These are phyloP conservation scores for Pseudogymnoascus sp. DNA, from an alignment of 2,329 filamentous ascomycete species.

Conservation along the genomic window DNA sequence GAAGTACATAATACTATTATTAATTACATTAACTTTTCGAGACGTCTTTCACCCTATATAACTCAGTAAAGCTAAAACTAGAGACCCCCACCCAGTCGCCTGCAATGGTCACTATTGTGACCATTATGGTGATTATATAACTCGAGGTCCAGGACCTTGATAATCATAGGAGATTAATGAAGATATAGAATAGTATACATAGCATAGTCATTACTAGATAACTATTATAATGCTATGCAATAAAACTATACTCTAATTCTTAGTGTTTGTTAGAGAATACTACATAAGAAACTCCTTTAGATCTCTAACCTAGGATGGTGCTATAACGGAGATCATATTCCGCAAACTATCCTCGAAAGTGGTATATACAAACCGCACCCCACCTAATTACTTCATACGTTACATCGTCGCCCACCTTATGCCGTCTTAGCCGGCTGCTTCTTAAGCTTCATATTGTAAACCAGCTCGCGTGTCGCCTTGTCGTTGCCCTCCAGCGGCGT, in stretches of 20 bases:
- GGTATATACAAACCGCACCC: neutral
- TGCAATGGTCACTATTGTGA: neutral
- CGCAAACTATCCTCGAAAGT: neutral
- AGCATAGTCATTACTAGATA: too few species aligned
- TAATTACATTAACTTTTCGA: neutral
- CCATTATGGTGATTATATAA: neutral
- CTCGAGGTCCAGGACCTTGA: neutral
- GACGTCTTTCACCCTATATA: neutral
- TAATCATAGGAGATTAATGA: neutral
- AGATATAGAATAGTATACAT: too few species aligned
- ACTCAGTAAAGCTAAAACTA: neutral
- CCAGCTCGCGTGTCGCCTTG: conserved; percentile 27
- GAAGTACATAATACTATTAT: neutral
- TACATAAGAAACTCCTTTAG: too few species aligned
- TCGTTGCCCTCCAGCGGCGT: conserved; percentile 28
- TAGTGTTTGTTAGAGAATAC: too few species aligned
- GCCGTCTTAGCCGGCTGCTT: neutral
- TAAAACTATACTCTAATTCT: too few species aligned
- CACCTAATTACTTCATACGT: neutral
- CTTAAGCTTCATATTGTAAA: conserved; percentile 28
- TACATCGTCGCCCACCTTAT: neutral
- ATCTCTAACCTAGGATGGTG: too few species aligned
- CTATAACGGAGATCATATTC: neutral
- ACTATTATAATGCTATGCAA: too few species aligned
- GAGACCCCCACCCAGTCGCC: neutral